Evolutionary conservation across 768 basidiomycete genomes (phyloP), one percentile per base, ranked within the genome.

Genomic region (Pholiota conissans): DNA sequence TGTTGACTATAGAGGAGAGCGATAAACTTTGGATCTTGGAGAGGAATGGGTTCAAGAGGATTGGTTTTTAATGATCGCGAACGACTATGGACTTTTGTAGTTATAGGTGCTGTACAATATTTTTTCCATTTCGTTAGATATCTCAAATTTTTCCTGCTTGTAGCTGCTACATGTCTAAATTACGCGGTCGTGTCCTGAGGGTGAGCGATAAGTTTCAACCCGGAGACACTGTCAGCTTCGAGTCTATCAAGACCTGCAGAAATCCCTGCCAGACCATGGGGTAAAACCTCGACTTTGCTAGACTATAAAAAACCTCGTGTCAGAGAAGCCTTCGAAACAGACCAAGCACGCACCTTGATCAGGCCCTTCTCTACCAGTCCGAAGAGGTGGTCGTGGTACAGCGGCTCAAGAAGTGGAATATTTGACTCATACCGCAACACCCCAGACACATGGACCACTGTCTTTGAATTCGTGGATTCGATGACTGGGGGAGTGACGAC

Each of bases 21-120:
- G 71, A 76, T 49, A 73, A 74, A 52, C 66, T 86, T 49, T 84
- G 82, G 80, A 79, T 85, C 37, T 59, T 85, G 34, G 77, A 79
- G 60, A 69, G 76, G 60, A 66, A 65, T 27, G 30, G 24, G 50
- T 28, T 49, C 40, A 18, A 34, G 14, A 51, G 28, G 22, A 16
- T 14, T 39, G 51, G 39, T 40, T 40, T 40, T 40, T 16, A 18
- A 8, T n/a, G 34, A 28, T 52, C 11, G 45, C 45, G 3, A 8
- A 22, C 26, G 14, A 48, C n/a, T n/a, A n/a, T n/a, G n/a, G n/a
- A n/a, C n/a, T n/a, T n/a, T n/a, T n/a, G n/a, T n/a, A n/a, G n/a
- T n/a, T n/a, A n/a, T n/a, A n/a, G n/a, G n/a, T n/a, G n/a, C n/a
- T n/a, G n/a, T n/a, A n/a, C n/a, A n/a, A n/a, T n/a, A n/a, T n/a